Conservation (phyloP, 2,329 filamentous ascomycete species). For the Aspergillus fructus region DNA sequence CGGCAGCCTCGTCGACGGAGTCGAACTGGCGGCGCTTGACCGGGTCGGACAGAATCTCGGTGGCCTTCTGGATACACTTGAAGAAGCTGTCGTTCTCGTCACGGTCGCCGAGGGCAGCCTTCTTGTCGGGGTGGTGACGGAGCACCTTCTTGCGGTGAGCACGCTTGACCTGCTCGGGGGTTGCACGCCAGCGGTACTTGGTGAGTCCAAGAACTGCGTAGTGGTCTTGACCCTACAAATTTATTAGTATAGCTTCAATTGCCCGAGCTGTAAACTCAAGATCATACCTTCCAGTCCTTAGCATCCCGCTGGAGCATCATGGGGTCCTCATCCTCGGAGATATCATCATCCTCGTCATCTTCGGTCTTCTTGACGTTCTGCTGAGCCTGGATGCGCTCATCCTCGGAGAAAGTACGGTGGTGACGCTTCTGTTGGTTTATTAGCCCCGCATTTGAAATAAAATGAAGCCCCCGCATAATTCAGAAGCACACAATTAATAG, state of each 20-base stretch:
- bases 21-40: conserved; percentile 92
- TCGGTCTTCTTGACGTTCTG: conserved; percentile 94
- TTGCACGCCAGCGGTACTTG: conserved; percentile 89
- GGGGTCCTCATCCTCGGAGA: conserved; percentile 90
- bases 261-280: not conserved
- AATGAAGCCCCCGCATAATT: too few relatives aligned
- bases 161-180: conserved; percentile 97
- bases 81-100: conserved; percentile 96
- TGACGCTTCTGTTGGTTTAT: conserved; percentile 63
- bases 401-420: conserved; percentile 97
- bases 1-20: conserved; percentile 90
- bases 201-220: conserved; percentile 93
- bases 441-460: conserved; percentile 11
- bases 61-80: conserved; percentile 99
- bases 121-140: conserved; percentile 98
- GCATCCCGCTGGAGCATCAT: conserved; percentile 89
- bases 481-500: not conserved
- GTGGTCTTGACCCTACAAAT: conserved; percentile 79
- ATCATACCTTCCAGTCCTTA: conserved; percentile 95
- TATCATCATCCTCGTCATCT: conserved; percentile 83
- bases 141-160: conserved; percentile 99
- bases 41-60: conserved; percentile 88
- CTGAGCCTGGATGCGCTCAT: conserved; percentile 95
- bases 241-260: conserved; percentile 13
- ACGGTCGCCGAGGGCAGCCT: conserved; percentile 79